Evolutionary conservation across 2,329 filamentous ascomycete species (phyloP), one percentile per base, ranked within the genome.

Genomic region (Xylaria sp.): DNA sequence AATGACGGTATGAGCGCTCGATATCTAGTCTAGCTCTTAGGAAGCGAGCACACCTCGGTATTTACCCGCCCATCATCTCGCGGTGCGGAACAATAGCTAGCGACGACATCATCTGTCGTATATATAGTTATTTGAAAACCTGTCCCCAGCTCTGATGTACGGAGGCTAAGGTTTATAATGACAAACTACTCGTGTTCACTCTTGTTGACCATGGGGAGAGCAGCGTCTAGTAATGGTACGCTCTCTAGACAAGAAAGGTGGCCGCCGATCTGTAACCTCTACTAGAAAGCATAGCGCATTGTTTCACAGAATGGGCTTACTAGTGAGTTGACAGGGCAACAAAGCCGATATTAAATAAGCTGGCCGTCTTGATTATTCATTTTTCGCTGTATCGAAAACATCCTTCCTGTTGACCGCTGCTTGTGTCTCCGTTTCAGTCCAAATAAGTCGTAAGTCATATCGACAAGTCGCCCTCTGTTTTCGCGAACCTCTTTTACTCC

Each of bases 381-480:
- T 57, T 68, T 70, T 56, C 55, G 62, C 67, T 60, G 58, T 34
- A 48, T 41, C 52, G 18, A 66, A 67, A 60, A 57, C 60, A 57
- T 25, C 48, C 36, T 59, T 56, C 32, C 45, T 52, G 57, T 61
- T 62, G 50, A 36, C 57, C 45, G 43, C 30, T 62, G 25, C 52
- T 30, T 25, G 56, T 41, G 52, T 60, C 59, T 63, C 53, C 60
- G 18, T 69, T 60, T 53, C 65, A 63, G 52, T 60, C 65, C 65
- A 67, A 70, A 59, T 52, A 67, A 64, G 52, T 65, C 67, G 50
- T 68, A 61, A 65, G 36, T 70, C 65, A 62, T 67, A 66, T 63
- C 53, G 65, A 65, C 58, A 57, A 64, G 55, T 53, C 43, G 30
- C 39, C 25, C 46, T 60, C 50, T 39, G 39, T 34, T 71, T 73